Base-by-base conservation (phyloP, 2,329 filamentous ascomycete genomes). In the Apiospora aurea region DNA sequence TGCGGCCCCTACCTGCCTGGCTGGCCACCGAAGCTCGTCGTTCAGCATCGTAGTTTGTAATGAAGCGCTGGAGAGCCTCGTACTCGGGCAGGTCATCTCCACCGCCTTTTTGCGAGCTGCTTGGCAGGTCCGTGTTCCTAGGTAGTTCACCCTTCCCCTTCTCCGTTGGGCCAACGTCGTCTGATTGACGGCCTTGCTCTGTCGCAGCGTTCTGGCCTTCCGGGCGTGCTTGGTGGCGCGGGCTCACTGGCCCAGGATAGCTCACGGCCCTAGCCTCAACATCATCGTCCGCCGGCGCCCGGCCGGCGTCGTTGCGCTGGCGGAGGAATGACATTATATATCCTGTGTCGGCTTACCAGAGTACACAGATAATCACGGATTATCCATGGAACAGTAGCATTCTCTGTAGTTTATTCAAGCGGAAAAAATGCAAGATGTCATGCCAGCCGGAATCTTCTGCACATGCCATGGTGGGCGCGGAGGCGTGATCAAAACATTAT, bases 21-120 rank as follows among this genome's bases (percentile, higher is more conserved):
- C 75, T 76, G 5, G 72, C 74, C 18, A 78, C 75, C 21, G 75
- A 79, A 5, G 75, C 77, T 21, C 76, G 69, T 18, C 79, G 76
- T 72, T 78, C 77, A 8, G 72, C 74, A 34, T 80, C 78, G 72
- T 74, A 80, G 53, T 74, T 77, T 70, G 78, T 80, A 74, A 81
- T 81, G 74, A 75, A 81, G 18, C 78, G 78, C 71, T 81, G 79
- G 13, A 81, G 78, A 1, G 75, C 75, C 49, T 80, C 80, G 61
- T 79, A 81, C 71, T 81, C 80, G 57, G 74, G 77, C 43, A 81
- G 71, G 4, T 80, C 78, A 21, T 53, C 68, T 18, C 29, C 26
- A 16, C 29, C 29, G 53, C 11, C 26, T 34, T 21, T 34, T 26
- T 24, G 26, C 44, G 66, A 43, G 8, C n/a, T 34, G 24, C n/a